Conservation (phyloP, 2,329 filamentous ascomycete genomes). For the Aspergillus cejpii region DNA sequence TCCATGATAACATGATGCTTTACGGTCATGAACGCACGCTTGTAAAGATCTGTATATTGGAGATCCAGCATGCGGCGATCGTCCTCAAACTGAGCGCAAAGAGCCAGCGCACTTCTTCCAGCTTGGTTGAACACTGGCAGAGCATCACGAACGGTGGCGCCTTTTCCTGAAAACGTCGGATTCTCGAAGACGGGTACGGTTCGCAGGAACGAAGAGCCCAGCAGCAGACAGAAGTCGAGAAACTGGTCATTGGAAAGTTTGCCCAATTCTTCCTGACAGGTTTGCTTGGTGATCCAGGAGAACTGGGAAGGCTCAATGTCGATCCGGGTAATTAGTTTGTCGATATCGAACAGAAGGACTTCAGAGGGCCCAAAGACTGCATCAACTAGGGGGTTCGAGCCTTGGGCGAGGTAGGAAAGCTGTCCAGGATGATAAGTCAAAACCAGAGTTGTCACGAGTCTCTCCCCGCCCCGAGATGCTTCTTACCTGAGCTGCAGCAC, state of each 20-base stretch:
- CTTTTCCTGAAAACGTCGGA: constrained; percentile 49
- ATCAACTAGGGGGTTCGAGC: constrained; percentile 60
- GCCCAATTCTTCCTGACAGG: constrained; percentile 62
- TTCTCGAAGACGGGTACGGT: constrained; percentile 71
- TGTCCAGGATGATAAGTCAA: constrained; percentile 6
- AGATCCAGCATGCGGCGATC: constrained; percentile 64
- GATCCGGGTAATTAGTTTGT: constrained; percentile 59
- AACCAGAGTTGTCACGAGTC: not conserved
- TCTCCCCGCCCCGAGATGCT: not conserved
- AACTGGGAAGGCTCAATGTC: constrained; percentile 57
- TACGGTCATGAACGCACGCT: constrained; percentile 74
- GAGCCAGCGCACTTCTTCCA: constrained; percentile 62
- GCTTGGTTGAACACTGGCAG: constrained; percentile 64
- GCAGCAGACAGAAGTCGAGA: constrained; percentile 73
- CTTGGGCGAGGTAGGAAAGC: constrained; percentile 69
- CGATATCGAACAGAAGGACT: constrained; percentile 75
- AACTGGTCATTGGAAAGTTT: constrained; percentile 64
- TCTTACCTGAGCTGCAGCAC: constrained; percentile 74
- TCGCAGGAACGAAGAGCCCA: constrained; percentile 72
- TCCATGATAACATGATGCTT: constrained; percentile 82
- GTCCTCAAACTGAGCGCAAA: constrained; percentile 73
- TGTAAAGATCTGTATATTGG: constrained; percentile 78
- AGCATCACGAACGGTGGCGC: constrained; percentile 63
- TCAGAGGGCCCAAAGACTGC: constrained; percentile 80
- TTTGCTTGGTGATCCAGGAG: constrained; percentile 57